phyloP scores from a whole-genome alignment of 2,329 filamentous ascomycete genomes.

The Venturia carpophila region DNA sequence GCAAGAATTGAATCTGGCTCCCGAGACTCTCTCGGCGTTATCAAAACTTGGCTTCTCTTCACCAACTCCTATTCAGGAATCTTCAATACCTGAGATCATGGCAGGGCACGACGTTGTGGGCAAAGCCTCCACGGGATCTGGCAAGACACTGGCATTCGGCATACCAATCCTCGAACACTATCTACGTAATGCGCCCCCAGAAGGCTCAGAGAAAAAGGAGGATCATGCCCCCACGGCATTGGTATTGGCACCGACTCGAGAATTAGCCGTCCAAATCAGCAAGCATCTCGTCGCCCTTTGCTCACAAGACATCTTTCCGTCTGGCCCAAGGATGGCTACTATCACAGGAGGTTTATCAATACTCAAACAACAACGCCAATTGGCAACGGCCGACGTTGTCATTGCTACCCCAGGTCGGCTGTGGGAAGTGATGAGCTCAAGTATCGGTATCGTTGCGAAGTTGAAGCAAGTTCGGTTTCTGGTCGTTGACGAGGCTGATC shows the following conservation, averaged over 20 bases:
- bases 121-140: slow-evolving; percentile 92
- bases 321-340: slow-evolving; percentile 59
- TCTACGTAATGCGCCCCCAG: slow-evolving; percentile 37
- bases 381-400: slow-evolving; percentile 82
- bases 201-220: slow-evolving; percentile 30
- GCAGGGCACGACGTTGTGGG: slow-evolving; percentile 86
- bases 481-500: slow-evolving; percentile 89
- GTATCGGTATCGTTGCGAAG: slow-evolving; percentile 57
- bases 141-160: slow-evolving; percentile 90
- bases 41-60: slow-evolving; percentile 70
- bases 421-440: slow-evolving; percentile 86
- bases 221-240: slow-evolving; percentile 59
- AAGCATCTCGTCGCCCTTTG: slow-evolving; percentile 74
- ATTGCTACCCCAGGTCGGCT: slow-evolving; percentile 85
- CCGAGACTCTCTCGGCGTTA: slow-evolving; percentile 62
- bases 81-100: slow-evolving; percentile 73
- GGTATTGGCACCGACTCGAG: slow-evolving; percentile 83
- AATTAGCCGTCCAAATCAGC: slow-evolving; percentile 85
- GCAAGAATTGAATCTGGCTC: slow-evolving; percentile 65
- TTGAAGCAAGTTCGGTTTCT: slow-evolving; percentile 72
- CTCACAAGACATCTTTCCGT: slow-evolving; percentile 53
- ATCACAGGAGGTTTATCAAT: slow-evolving; percentile 87
- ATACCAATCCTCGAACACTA: slow-evolving; percentile 87
- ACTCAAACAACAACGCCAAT: slow-evolving; percentile 85
- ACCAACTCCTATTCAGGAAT: slow-evolving; percentile 74